Evolutionary conservation across 495 filamentous ascomycete species (phyloP).

Genomic region (Tuber aestivum): DNA sequence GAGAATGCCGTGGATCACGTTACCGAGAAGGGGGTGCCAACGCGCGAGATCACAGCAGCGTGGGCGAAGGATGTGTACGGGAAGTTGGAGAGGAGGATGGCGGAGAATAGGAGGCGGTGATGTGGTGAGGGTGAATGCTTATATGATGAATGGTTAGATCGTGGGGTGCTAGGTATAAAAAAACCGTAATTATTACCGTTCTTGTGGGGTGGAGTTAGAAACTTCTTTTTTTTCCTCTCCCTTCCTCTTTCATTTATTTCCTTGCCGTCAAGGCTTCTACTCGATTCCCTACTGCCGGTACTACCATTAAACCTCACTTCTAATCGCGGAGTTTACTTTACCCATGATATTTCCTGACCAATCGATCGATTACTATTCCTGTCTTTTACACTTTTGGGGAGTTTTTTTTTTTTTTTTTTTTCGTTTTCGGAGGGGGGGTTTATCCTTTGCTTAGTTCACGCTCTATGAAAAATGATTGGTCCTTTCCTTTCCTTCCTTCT

Average conservation of each 20-base stretch:
- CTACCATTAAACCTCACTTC: not conserved
- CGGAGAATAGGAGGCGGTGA: constrained; percentile 17
- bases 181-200: not conserved
- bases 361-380: not conserved
- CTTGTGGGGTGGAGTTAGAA: not conserved
- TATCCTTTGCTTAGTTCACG: constrained; percentile 2
- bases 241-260: not conserved
- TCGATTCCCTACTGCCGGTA: not conserved
- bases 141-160: not conserved
- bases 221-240: not conserved
- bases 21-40: constrained; percentile 53
- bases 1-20: constrained; percentile 63
- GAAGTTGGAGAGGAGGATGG: constrained; percentile 37
- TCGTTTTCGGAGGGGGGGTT: not conserved
- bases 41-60: constrained; percentile 53
- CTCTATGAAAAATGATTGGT: constrained; percentile 21
- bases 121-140: constrained; percentile 8
- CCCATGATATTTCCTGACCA: not conserved
- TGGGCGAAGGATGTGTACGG: constrained; percentile 51
- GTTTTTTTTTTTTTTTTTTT: not conserved
- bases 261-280: not conserved
- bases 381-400: not conserved
- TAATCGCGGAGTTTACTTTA: not conserved
- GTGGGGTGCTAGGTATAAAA: not conserved
- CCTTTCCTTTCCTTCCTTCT: constrained; percentile 9